phyloP scores from a whole-genome alignment of 192 early-diverging fungal species.

The Podochytrium sp. region DNA sequence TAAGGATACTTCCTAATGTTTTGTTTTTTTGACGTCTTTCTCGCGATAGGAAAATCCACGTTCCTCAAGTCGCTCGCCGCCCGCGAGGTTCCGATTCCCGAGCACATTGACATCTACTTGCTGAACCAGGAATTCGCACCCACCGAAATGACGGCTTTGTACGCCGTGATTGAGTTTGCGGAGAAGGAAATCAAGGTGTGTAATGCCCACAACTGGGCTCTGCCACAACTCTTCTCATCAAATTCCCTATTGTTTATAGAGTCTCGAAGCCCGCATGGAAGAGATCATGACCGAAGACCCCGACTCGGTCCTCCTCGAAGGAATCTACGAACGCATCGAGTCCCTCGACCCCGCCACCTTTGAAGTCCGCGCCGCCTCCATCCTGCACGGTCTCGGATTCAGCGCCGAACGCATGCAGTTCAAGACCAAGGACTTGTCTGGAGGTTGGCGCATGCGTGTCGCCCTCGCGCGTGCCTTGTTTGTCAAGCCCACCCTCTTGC shows the following conservation, averaged over 20 bases:
- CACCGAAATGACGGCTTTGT: slow-evolving; percentile 86
- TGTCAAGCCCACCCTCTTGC: slow-evolving; percentile 79
- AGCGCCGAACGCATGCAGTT: slow-evolving; percentile 83
- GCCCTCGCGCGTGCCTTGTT: slow-evolving; percentile 96
- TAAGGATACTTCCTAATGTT: neutral
- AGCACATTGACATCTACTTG: slow-evolving; percentile 96
- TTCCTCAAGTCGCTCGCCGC: slow-evolving; percentile 91
- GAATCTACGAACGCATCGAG: slow-evolving; percentile 97
- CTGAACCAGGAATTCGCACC: slow-evolving; percentile 96
- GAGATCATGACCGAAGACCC: slow-evolving; percentile 82
- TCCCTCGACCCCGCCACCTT: slow-evolving; percentile 91
- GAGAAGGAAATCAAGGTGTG: slow-evolving; percentile 78
- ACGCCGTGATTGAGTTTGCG: slow-evolving; percentile 90
- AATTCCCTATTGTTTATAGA: slow-evolving; percentile 38
- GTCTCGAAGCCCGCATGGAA: slow-evolving; percentile 91
- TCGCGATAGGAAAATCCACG: slow-evolving; percentile 76
- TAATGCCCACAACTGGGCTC: neutral
- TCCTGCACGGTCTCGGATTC: slow-evolving; percentile 96
- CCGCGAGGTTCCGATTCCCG: slow-evolving; percentile 93
- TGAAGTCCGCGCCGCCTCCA: slow-evolving; percentile 86
- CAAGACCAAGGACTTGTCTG: slow-evolving; percentile 95
- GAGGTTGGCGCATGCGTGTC: slow-evolving; percentile 99
- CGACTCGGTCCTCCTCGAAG: slow-evolving; percentile 87
- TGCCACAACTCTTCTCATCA: neutral
- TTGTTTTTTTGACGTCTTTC: neutral